A percentile compares a stretch with the other conserved stretches of the same genome.
These are phyloP conservation scores for Leptographium lundbergii DNA, from an alignment of 2,329 filamentous ascomycete genomes.

Conservation along the genomic window DNA sequence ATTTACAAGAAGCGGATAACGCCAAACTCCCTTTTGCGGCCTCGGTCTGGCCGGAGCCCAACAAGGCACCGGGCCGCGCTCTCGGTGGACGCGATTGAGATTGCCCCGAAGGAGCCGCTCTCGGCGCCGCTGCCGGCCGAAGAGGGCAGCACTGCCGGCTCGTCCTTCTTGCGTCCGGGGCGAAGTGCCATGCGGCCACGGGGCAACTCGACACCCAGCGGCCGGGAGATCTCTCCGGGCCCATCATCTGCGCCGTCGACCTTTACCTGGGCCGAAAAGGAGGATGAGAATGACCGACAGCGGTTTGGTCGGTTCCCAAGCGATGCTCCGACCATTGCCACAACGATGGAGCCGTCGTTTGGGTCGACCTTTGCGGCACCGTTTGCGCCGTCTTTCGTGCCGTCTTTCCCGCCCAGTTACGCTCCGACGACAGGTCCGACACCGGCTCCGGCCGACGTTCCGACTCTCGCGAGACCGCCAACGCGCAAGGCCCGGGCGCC, in stretches of 20 bases:
- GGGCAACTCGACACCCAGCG: conserved; percentile 39
- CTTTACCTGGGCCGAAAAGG: conserved; percentile 43
- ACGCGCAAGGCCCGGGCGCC: background rate
- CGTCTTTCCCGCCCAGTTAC: background rate
- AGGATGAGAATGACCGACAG: conserved; percentile 28
- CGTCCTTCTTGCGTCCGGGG: conserved; percentile 18
- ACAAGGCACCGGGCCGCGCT: conserved; percentile 48
- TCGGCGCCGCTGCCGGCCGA: conserved; percentile 49
- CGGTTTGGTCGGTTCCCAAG: conserved; percentile 28
- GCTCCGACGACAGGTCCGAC: background rate
- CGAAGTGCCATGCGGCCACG: conserved; percentile 33
- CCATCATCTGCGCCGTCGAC: conserved; percentile 56
- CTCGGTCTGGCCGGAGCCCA: conserved; percentile 38
- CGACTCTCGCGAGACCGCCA: background rate
- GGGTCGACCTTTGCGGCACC: background rate
- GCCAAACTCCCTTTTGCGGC: conserved; percentile 33
- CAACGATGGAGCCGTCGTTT: background rate
- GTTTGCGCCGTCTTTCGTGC: background rate
- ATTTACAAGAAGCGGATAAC: conserved; percentile 37
- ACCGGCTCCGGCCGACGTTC: background rate
- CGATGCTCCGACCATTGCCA: background rate
- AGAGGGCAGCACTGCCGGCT: conserved; percentile 22
- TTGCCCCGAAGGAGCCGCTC: conserved; percentile 40
- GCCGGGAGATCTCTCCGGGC: conserved; percentile 41
- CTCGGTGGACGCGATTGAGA: conserved; percentile 44